Evolutionary conservation across 495 filamentous ascomycete species (phyloP).

Genomic region (Neurospora sp.): DNA sequence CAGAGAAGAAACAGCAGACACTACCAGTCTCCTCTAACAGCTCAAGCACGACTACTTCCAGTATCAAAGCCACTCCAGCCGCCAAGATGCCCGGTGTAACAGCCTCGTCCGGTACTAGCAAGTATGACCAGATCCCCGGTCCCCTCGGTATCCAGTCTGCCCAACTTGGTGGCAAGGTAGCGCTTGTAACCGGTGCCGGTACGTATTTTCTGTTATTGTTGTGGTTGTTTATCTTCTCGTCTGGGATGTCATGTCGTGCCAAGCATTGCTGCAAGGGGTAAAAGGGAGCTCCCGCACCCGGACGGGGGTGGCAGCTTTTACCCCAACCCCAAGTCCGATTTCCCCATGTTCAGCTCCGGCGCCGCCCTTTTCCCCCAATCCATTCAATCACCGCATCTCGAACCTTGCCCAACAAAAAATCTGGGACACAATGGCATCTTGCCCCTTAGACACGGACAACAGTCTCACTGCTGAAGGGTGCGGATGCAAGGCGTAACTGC

Average conservation of each 20-base stretch:
- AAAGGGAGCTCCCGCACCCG: constrained; percentile 1
- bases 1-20: constrained; percentile 13
- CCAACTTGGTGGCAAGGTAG: constrained; percentile 42
- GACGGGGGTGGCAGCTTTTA: constrained; percentile 16
- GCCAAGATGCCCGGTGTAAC: constrained; percentile 31
- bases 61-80: constrained; percentile 2
- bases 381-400: not conserved
- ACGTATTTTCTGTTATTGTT: constrained; percentile 12
- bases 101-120: constrained; percentile 15
- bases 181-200: constrained; percentile 39
- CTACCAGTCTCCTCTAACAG: constrained; percentile 1
- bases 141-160: constrained; percentile 39
- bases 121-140: constrained; percentile 37
- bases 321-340: constrained; percentile 30
- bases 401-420: not conserved
- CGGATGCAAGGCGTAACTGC: not conserved
- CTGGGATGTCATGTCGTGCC: not conserved
- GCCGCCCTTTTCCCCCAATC: not conserved
- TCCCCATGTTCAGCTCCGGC: not conserved
- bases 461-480: not conserved
- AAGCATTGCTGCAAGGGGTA: not conserved
- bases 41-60: constrained; percentile 7
- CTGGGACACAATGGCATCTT: not conserved
- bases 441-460: not conserved
- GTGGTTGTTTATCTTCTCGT: not conserved